phyloP scores from a whole-genome alignment of 768 basidiomycete genomes.

The Galerina sulciceps region DNA sequence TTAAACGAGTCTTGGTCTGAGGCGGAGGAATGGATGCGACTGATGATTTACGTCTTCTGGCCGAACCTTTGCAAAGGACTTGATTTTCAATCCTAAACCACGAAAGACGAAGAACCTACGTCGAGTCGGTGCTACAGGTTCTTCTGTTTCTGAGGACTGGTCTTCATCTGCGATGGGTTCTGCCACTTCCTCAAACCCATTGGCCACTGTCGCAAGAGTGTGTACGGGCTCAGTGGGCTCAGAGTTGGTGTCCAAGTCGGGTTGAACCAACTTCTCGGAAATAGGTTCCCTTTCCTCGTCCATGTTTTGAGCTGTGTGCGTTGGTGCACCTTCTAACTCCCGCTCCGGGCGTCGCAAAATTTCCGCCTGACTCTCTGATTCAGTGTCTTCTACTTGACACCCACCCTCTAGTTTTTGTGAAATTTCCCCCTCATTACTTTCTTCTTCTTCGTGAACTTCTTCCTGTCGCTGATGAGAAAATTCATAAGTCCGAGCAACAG shows the following conservation, averaged over 20 bases:
- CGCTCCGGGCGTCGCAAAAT: neutral
- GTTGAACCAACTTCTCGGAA: constrained; percentile 2
- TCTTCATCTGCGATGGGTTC: constrained; percentile 13
- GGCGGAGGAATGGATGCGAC: constrained; percentile 33
- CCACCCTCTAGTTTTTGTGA: constrained; percentile 18
- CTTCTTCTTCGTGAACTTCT: constrained; percentile 10
- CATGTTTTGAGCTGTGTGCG: constrained; percentile 9
- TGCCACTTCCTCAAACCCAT: neutral
- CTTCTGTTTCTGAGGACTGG: constrained; percentile 22
- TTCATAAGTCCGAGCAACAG: constrained; percentile 12
- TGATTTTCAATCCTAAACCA: neutral
- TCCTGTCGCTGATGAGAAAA: constrained; percentile 7
- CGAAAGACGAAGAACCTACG: constrained; percentile 29
- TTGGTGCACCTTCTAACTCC: neutral
- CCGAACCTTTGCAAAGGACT: constrained; percentile 34
- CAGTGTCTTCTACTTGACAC: constrained; percentile 17
- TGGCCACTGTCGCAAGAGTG: constrained; percentile 10
- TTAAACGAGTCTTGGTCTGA: constrained; percentile 30
- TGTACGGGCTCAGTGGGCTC: constrained; percentile 15
- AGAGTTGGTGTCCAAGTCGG: constrained; percentile 15
- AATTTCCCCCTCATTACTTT: constrained; percentile 23
- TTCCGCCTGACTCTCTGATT: constrained; percentile 14
- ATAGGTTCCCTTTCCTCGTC: constrained; percentile 12
- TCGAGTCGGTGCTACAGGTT: constrained; percentile 28
- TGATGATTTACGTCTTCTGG: constrained; percentile 43